A percentile compares a stretch with the other conserved stretches of the same genome.
Evolutionary conservation across 192 early-diverging fungal genomes (phyloP).

Genomic region (Lobosporangium transversale): DNA sequence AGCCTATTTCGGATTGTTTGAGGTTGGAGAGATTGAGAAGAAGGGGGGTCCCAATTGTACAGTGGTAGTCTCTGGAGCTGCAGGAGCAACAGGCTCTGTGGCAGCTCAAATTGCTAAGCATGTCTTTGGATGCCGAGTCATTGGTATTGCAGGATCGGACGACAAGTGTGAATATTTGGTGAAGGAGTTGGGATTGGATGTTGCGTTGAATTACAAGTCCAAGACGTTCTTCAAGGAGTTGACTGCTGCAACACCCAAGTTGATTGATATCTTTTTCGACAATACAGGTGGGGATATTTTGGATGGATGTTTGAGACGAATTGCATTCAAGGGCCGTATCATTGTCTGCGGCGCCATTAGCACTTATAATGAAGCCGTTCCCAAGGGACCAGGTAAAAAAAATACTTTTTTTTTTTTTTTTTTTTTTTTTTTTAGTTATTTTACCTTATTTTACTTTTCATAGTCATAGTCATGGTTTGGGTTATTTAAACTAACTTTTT

Average conservation of each 20-base stretch:
- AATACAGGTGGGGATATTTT: constrained; percentile 66
- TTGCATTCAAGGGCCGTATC: constrained; percentile 58
- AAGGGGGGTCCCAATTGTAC: constrained; percentile 42
- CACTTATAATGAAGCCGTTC: constrained; percentile 54
- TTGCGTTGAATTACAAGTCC: constrained; percentile 63
- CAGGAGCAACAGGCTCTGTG: constrained; percentile 59
- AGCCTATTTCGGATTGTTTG: constrained; percentile 62
- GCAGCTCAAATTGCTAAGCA: constrained; percentile 59
- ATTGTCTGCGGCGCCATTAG: constrained; percentile 64
- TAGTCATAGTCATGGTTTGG: no score
- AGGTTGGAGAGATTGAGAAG: constrained; percentile 47
- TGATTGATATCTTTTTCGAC: constrained; percentile 66
- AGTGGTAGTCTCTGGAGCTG: constrained; percentile 62
- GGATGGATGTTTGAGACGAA: constrained; percentile 52
- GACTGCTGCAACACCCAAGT: constrained; percentile 49
- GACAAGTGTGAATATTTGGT: constrained; percentile 62
- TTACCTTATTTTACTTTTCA: not conserved
- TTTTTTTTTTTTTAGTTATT: not conserved
- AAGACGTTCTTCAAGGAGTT: constrained; percentile 55
- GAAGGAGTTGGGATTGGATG: constrained; percentile 62
- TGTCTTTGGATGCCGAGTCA: constrained; percentile 57
- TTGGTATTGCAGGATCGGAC: constrained; percentile 64
- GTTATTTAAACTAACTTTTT: not conserved
- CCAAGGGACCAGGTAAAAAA: constrained; percentile 50
- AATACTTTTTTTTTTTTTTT: not conserved